Base-by-base conservation (phyloP, 108 stramenopile species). In the Skeletonema tropicum region DNA sequence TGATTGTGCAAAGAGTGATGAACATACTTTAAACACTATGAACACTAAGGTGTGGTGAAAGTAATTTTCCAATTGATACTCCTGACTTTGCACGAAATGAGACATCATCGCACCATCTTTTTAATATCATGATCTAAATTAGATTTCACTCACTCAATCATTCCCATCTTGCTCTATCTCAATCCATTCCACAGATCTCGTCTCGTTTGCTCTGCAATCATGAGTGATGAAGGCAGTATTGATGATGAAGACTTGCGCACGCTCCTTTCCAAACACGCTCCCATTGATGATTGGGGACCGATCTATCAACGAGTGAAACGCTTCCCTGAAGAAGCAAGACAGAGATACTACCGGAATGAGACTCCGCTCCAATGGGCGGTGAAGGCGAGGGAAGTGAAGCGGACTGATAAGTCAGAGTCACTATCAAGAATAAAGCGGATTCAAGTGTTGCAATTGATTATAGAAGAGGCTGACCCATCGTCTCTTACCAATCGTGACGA, bases 1-100 rank as follows among this genome's bases (percentile, higher is more conserved):
- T 11, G 11, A n/a, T 3, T 45, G 15, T 21, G 77, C 70, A 66
- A 36, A 70, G 60, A 71, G 55, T 78, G 77, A 78, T 78, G 77
- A 78, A 71, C 41, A 46, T 38, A 78, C 77, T 78, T 78, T 78
- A 78, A 78, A 78, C 77, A 78, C 77, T 64, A 71, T 78, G 77
- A 78, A 78, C 67, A 49, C 57, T 32, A 26, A 0, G 68, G 36
- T 65, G 64, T 74, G 12, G 55, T 58, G 66, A 71, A 65, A 60
- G 32, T 71, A n/a, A 45, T 33, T 48, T 71, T 78, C 77, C 77
- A 78, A 78, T 78, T 78, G 77, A 78, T 78, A 78, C 77, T 78
- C 77, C 77, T 78, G 77, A 71, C 36, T 69, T 63, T 42, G 25
- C 36, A 55, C 19, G 2, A 23, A 23, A 23, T 25, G 23, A 23